Conservation (phyloP, 2,329 filamentous ascomycete genomes). For the Aureobasidium uvarum region DNA sequence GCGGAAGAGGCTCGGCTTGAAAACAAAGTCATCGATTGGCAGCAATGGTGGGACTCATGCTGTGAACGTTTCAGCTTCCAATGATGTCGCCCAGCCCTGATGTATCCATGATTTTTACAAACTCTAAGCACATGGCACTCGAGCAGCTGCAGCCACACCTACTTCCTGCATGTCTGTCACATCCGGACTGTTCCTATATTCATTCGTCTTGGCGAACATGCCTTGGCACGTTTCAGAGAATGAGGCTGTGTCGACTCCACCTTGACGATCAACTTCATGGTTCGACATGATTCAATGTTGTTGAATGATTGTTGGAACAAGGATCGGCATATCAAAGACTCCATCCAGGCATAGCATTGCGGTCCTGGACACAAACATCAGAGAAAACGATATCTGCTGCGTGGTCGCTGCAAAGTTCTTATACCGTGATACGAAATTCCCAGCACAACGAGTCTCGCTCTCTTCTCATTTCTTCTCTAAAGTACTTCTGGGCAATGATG, state of each 20-base stretch:
- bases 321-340: not conserved
- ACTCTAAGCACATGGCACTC: not conserved
- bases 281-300: not conserved
- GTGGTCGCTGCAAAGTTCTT: too few species aligned
- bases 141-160: not conserved
- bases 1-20: constrained; percentile 79
- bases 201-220: not conserved
- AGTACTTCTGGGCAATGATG: not conserved
- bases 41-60: constrained; percentile 66
- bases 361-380: too few species aligned
- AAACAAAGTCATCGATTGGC: constrained; percentile 71
- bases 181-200: not conserved
- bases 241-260: constrained; percentile 20
- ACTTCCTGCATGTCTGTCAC: not conserved
- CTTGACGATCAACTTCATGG: not conserved
- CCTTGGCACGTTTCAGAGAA: constrained; percentile 19
- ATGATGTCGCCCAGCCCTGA: not conserved
- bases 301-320: not conserved
- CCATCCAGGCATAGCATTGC: not conserved
- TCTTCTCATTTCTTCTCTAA: not conserved
- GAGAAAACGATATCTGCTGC: too few species aligned
- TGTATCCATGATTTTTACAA: not conserved
- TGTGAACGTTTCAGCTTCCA: not conserved
- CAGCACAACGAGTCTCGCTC: too few species aligned
- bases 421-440: too few species aligned